These are phyloP conservation scores for Lactarius pseudohatsudake DNA, from an alignment of 768 basidiomycete species.

Conservation along the genomic window DNA sequence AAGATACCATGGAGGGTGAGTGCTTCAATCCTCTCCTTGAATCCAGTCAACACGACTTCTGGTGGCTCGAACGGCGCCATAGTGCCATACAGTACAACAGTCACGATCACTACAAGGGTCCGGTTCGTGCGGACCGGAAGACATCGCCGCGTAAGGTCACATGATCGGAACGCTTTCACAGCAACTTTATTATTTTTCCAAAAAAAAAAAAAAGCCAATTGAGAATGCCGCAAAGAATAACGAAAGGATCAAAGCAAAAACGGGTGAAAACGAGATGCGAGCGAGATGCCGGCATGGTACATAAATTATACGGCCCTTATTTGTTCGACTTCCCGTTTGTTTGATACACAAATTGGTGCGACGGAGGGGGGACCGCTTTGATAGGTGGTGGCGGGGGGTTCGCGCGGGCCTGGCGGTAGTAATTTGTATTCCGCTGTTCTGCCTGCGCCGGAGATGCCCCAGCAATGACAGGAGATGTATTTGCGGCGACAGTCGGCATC, in stretches of 20 bases:
- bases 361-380: constrained; percentile 15
- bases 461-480: constrained; percentile 28
- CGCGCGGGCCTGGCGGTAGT: constrained; percentile 23
- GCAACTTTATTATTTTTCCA: background rate
- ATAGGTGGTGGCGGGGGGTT: constrained; percentile 16
- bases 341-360: constrained; percentile 29
- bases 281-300: background rate
- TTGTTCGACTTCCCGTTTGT: constrained; percentile 27
- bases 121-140: background rate
- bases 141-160: background rate
- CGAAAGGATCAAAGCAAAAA: constrained; percentile 11
- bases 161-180: constrained; percentile 4
- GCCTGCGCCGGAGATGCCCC: constrained; percentile 10
- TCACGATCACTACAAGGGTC: no score
- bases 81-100: no score
- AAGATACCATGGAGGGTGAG: constrained; percentile 24
- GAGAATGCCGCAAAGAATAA: constrained; percentile 5
- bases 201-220: background rate
- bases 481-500: constrained; percentile 30
- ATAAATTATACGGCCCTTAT: constrained; percentile 5
- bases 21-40: constrained; percentile 28
- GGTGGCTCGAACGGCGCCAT: constrained; percentile 30
- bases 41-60: constrained; percentile 16
- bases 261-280: constrained; percentile 12
- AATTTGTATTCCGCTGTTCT: constrained; percentile 21